These are phyloP conservation scores for Hymenoscyphus repandus DNA, from an alignment of 2,329 filamentous ascomycete species.

Conservation along the genomic window DNA sequence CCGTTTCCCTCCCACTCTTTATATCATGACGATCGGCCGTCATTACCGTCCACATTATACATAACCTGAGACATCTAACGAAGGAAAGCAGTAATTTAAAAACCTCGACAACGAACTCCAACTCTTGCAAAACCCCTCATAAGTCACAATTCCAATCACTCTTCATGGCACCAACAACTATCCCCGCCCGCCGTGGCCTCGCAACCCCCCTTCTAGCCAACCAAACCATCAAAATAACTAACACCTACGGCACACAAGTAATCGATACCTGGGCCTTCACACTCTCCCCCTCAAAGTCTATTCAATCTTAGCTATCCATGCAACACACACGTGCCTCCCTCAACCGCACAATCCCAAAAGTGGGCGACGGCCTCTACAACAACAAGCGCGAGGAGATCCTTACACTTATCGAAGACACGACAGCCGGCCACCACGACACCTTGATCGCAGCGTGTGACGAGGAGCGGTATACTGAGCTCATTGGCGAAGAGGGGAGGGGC, in stretches of 20 bases:
- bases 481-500: not conserved
- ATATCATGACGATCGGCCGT: too few relatives aligned
- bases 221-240: conserved; percentile 16
- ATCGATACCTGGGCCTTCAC: conserved; percentile 23
- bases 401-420: conserved; percentile 20
- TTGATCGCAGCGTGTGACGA: conserved; percentile 22
- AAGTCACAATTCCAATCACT: too few relatives aligned
- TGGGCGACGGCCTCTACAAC: conserved; percentile 17
- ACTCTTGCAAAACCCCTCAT: too few relatives aligned
- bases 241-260: conserved; percentile 18
- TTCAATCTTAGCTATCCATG: conserved; percentile 17
- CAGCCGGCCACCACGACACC: conserved; percentile 19
- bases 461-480: conserved; percentile 19
- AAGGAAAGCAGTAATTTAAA: too few relatives aligned
- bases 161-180: conserved; percentile 2
- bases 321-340: conserved; percentile 22
- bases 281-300: not conserved
- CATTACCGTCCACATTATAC: too few relatives aligned
- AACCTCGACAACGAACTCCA: too few relatives aligned
- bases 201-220: conserved; percentile 9
- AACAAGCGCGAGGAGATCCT: conserved; percentile 19
- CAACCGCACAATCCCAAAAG: conserved; percentile 16
- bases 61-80: too few relatives aligned
- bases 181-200: conserved; percentile 16
- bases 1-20: too few relatives aligned